These are phyloP conservation scores for Talaromyces nanjingensis DNA, from an alignment of 495 filamentous ascomycete species.

Conservation along the genomic window DNA sequence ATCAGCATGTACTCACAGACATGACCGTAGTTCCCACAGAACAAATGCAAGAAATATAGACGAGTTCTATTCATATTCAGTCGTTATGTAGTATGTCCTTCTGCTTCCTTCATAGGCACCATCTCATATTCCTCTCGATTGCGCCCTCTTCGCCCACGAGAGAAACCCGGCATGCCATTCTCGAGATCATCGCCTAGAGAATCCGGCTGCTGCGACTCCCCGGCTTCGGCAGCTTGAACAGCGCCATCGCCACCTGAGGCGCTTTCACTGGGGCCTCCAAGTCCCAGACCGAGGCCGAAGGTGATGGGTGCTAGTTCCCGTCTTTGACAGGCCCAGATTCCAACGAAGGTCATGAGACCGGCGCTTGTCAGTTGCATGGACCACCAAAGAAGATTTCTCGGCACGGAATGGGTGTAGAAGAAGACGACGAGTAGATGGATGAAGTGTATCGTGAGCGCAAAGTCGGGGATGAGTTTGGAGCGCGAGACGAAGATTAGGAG, in stretches of 20 bases:
- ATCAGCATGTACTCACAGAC: background rate
- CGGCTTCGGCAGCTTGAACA: slow-evolving; percentile 16
- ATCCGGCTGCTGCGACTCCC: slow-evolving; percentile 19
- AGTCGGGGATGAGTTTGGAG: slow-evolving; percentile 88
- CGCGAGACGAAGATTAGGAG: slow-evolving; percentile 74
- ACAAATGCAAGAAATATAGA: background rate
- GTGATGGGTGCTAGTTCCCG: slow-evolving; percentile 81
- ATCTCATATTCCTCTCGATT: slow-evolving; percentile 69
- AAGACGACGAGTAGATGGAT: slow-evolving; percentile 74
- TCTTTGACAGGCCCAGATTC: slow-evolving; percentile 87
- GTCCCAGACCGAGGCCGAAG: slow-evolving; percentile 56
- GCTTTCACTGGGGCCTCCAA: slow-evolving; percentile 21
- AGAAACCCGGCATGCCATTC: slow-evolving; percentile 14
- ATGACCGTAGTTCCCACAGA: background rate
- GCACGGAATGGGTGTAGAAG: slow-evolving; percentile 68
- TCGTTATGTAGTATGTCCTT: slow-evolving; percentile 14
- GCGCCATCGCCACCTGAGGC: slow-evolving; percentile 10
- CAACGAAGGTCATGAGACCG: slow-evolving; percentile 60
- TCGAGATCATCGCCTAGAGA: slow-evolving; percentile 14
- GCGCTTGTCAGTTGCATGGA: slow-evolving; percentile 62
- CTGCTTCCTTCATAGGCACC: slow-evolving; percentile 54
- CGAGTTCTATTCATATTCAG: background rate
- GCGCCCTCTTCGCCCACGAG: slow-evolving; percentile 32
- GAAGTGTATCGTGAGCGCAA: slow-evolving; percentile 81
- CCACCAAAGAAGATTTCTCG: slow-evolving; percentile 83